These are phyloP conservation scores for Cordyceps pruinosa DNA, from an alignment of 2,329 filamentous ascomycete genomes.

Conservation along the genomic window DNA sequence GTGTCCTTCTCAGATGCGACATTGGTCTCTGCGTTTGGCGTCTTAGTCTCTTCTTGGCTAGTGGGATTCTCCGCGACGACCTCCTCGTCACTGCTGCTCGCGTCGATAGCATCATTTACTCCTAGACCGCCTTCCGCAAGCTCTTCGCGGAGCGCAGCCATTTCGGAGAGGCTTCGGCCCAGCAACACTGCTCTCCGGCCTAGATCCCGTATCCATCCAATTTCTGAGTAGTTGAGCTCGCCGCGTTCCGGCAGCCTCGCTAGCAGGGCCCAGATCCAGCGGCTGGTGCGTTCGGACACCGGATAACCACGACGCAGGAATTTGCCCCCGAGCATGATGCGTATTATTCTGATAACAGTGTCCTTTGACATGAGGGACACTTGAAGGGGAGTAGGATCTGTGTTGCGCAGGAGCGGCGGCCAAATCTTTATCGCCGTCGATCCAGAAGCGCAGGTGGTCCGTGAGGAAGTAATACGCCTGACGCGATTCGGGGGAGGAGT, in stretches of 20 bases:
- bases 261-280: slow-evolving; percentile 81
- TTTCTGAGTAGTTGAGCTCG: slow-evolving; percentile 66
- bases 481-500: slow-evolving; percentile 47
- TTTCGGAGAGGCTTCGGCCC: slow-evolving; percentile 47
- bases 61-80: slow-evolving; percentile 24
- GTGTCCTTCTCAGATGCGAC: slow-evolving; percentile 19
- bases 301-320: slow-evolving; percentile 54
- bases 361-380: slow-evolving; percentile 59
- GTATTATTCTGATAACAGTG: slow-evolving; percentile 59
- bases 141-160: slow-evolving; percentile 40
- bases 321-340: slow-evolving; percentile 57
- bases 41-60: slow-evolving; percentile 23
- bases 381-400: slow-evolving; percentile 53
- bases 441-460: slow-evolving; percentile 45
- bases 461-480: slow-evolving; percentile 44
- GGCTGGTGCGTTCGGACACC: slow-evolving; percentile 60
- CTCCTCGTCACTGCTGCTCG: slow-evolving; percentile 34
- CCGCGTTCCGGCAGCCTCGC: slow-evolving; percentile 68
- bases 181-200: slow-evolving; percentile 67
- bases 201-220: slow-evolving; percentile 70
- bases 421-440: slow-evolving; percentile 45
- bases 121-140: slow-evolving; percentile 35
- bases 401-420: slow-evolving; percentile 43
- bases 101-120: slow-evolving; percentile 40
- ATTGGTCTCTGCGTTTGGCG: slow-evolving; percentile 13